phyloP scores from a whole-genome alignment of 106 monocot genomes.

The Phalaenopsis equestris region DNA sequence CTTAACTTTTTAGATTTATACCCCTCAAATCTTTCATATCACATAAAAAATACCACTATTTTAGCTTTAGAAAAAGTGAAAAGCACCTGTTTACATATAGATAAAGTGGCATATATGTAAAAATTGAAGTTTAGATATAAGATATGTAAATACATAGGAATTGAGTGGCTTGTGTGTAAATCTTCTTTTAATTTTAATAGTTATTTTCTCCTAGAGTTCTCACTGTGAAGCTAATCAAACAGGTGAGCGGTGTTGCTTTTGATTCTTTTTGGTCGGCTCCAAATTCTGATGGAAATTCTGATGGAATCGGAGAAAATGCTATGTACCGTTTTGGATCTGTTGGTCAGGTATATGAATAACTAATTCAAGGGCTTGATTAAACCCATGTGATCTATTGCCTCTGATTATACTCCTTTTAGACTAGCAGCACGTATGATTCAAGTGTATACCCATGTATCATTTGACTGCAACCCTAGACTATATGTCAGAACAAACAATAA shows the following conservation, averaged over 20 bases:
- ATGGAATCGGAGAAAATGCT: constrained; percentile 62
- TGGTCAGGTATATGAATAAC: constrained; percentile 52
- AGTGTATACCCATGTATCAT: not conserved
- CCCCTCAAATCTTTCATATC: too few species aligned
- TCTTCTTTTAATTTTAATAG: not conserved
- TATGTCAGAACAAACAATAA: not conserved
- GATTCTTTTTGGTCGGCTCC: constrained; percentile 86
- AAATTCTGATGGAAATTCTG: constrained; percentile 28
- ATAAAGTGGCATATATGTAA: too few species aligned
- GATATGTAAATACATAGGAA: too few species aligned
- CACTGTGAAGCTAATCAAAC: constrained; percentile 14
- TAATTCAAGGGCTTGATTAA: not conserved
- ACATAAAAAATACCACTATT: too few species aligned
- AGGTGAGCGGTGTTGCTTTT: constrained; percentile 98
- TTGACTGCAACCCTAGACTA: not conserved
- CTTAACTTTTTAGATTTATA: too few species aligned
- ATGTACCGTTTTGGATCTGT: constrained; percentile 92
- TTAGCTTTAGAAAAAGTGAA: too few species aligned
- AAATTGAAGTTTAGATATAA: too few species aligned
- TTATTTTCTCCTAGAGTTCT: not conserved
- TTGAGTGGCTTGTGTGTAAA: too few species aligned
- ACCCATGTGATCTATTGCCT: not conserved
- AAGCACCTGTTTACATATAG: too few species aligned
- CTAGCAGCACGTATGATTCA: not conserved
- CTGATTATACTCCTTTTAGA: not conserved